These are phyloP conservation scores for Mycena belliarum DNA, from an alignment of 768 basidiomycete species.

Conservation along the genomic window DNA sequence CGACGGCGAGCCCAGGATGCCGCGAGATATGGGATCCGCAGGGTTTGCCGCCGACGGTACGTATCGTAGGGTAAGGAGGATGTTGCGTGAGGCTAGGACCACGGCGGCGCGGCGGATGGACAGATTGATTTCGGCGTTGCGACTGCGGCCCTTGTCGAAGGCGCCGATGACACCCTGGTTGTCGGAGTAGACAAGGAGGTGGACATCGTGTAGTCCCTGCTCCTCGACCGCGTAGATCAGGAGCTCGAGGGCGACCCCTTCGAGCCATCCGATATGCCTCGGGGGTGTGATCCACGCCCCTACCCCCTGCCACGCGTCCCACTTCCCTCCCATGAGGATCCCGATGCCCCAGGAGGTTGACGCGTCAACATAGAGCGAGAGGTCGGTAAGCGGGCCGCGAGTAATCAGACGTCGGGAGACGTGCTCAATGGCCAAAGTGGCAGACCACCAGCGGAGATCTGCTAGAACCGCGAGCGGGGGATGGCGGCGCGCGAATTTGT, in stretches of 20 bases:
- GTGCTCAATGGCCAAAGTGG: background rate
- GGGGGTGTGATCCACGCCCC: slow-evolving; percentile 13
- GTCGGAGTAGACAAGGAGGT: slow-evolving; percentile 4
- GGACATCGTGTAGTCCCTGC: slow-evolving; percentile 15
- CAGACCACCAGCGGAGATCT: background rate
- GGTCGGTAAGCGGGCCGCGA: background rate
- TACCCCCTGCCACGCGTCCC: slow-evolving; percentile 19
- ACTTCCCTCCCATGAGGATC: slow-evolving; percentile 15
- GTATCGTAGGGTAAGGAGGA: slow-evolving; percentile 14
- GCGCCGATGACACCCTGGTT: slow-evolving; percentile 8
- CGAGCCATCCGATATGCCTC: slow-evolving; percentile 29
- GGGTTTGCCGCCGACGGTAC: slow-evolving; percentile 3
- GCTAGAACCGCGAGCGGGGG: background rate
- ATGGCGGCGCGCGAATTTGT: background rate
- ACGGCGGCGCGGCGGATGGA: slow-evolving; percentile 6
- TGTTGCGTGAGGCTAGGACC: background rate
- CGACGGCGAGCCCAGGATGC: background rate
- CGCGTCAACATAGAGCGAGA: slow-evolving; percentile 18
- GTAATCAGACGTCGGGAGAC: background rate
- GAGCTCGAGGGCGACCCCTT: slow-evolving; percentile 13
- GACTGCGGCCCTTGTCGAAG: background rate
- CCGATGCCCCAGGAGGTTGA: slow-evolving; percentile 30
- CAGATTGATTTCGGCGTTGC: slow-evolving; percentile 4
- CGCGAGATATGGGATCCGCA: background rate
- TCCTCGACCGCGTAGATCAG: background rate